Base-by-base conservation (phyloP, 331 rosid genomes). In the Cucumis variabilis region DNA sequence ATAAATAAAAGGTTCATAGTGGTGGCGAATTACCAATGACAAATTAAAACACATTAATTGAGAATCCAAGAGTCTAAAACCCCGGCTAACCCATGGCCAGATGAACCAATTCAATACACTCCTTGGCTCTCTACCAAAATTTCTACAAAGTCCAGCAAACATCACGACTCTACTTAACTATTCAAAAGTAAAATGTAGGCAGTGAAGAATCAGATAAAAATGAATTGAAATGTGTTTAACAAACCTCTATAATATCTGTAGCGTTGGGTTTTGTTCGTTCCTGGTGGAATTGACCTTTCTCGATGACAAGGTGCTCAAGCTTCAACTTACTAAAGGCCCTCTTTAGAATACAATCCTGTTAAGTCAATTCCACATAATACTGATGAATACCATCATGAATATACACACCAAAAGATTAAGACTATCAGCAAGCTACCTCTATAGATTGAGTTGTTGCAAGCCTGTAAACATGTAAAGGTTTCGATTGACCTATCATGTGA, bases 271-370 rank as follows among this genome's bases (percentile, higher is more conserved):
- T 92, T 13, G 89, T 15, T 82, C 93, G 92, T 48, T 97, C 99
- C 73, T 2, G 95, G 90, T 97, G 94, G 90, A 97, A 96, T 83
- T 94, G 96, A 73, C 99, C 99, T 85, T 96, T 94, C 77, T 90
- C 99, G 70, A 97, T 97, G 88, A 97, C 99, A 73, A 97, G 94
- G 63, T 96, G 99, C 90, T 97, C 99, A 83, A 97, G 99, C 91
- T 92, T 97, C 93, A 97, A 91, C 95, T 97, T 97, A 87, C 99
- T 97, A 90, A 88, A 97, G 90, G 99, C 99, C 92, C 95, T 92
- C 91, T 92, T 96, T 90, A 97, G 89, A 92, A 97, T 93, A 78
- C 99, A 96, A 91, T 95, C 98, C 99, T 97, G 91, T 80, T 81
- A 85, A 93, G n/a, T 80, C 74, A 90, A 84, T 20, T 83, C 53